A percentile compares a stretch with the other conserved stretches of the same genome.
phyloP scores from a whole-genome alignment of 306 rosid genomes.

The Pachyrhizus erosus region DNA sequence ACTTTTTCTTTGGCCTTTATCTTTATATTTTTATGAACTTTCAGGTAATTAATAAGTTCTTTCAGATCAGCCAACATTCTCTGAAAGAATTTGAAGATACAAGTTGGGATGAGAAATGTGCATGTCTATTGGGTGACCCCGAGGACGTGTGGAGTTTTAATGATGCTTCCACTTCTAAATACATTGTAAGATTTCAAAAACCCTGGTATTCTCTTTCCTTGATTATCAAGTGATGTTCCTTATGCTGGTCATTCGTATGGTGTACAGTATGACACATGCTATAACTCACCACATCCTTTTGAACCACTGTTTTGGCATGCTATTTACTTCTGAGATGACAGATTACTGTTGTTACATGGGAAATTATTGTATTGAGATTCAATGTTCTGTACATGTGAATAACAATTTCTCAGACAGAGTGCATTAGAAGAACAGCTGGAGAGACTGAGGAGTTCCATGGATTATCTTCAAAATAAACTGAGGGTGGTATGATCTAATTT shows the following conservation, averaged over 20 bases:
- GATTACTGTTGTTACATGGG: constrained; percentile 25
- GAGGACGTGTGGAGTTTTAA: constrained; percentile 80
- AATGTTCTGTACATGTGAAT: constrained; percentile 61
- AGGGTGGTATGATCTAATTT: constrained; percentile 70
- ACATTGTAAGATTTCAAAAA: constrained; percentile 72
- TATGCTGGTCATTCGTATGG: constrained; percentile 35
- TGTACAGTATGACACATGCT: neutral
- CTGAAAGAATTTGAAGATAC: constrained; percentile 52
- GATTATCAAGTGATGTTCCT: constrained; percentile 13
- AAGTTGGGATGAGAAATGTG: constrained; percentile 80
- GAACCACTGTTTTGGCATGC: constrained; percentile 30
- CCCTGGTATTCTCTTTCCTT: constrained; percentile 26
- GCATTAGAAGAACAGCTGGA: constrained; percentile 89
- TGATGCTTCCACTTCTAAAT: constrained; percentile 78
- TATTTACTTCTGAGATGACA: constrained; percentile 16
- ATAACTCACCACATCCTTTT: constrained; percentile 14
- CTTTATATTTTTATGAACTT: constrained; percentile 43
- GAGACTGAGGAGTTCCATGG: constrained; percentile 65
- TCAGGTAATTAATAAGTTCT: constrained; percentile 82
- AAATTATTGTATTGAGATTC: constrained; percentile 39
- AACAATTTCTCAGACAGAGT: constrained; percentile 98
- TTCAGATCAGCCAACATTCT: constrained; percentile 74
- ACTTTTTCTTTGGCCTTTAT: neutral
- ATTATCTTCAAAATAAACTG: constrained; percentile 74
- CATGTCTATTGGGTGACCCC: constrained; percentile 80